A percentile compares a stretch with the other conserved stretches of the same genome.
phyloP scores from a whole-genome alignment of 257 asterid species.

The Ilex asprella region DNA sequence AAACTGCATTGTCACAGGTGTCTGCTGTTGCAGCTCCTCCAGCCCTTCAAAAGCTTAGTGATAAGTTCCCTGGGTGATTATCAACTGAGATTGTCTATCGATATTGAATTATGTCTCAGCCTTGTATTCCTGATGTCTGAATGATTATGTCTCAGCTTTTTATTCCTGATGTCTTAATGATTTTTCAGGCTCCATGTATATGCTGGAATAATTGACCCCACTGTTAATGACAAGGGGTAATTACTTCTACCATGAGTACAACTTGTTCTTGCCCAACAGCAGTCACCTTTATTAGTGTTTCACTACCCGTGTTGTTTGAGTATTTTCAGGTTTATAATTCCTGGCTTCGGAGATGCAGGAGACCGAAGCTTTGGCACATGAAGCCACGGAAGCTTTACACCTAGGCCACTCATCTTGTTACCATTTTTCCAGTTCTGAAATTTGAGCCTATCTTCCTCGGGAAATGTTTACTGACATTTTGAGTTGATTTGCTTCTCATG shows the following conservation, averaged over 20 bases:
- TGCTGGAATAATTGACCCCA: constrained; percentile 82
- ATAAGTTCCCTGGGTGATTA: constrained; percentile 80
- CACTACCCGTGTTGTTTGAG: constrained; percentile 9
- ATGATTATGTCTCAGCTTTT: background rate
- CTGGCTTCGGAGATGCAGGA: constrained; percentile 96
- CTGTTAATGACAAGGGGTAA: constrained; percentile 83
- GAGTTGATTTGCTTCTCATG: no score
- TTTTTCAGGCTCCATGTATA: constrained; percentile 78
- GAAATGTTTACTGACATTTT: background rate
- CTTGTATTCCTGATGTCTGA: no score
- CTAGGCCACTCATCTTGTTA: background rate
- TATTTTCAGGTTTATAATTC: constrained; percentile 70
- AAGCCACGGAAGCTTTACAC: constrained; percentile 11
- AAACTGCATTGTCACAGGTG: constrained; percentile 35
- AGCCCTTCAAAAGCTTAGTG: constrained; percentile 73
- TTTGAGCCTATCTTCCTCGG: constrained; percentile 6
- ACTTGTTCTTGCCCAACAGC: background rate
- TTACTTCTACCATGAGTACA: background rate
- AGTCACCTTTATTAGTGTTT: background rate
- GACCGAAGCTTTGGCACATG: constrained; percentile 92
- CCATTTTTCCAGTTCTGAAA: constrained; percentile 5
- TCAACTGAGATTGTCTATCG: background rate
- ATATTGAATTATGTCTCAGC: no score
- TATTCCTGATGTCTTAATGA: background rate
- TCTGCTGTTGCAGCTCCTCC: constrained; percentile 94